Base-by-base conservation (phyloP, 2,329 filamentous ascomycete genomes). In the Fusarium vanettenii region DNA sequence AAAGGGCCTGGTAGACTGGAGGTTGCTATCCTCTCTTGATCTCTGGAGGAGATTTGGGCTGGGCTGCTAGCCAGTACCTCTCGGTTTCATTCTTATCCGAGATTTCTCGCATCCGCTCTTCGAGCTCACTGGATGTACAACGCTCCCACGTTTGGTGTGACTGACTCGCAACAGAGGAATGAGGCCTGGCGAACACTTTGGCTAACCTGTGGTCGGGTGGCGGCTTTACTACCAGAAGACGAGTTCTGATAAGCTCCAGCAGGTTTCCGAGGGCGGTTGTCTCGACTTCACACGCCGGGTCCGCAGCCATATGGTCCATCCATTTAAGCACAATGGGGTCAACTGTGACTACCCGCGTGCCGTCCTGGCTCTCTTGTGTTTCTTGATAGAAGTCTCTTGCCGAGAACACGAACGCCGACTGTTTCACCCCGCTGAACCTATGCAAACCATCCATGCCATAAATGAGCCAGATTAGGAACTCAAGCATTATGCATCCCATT, bases 181-280 rank as follows among this genome's bases (percentile, higher is more conserved):
- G 37, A 39, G 16, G 5, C 3, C 5, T 18, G 35, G 7, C 14
- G 18, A 6, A 8, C 37, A 8, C 37, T 43, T 1, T 3, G 39
- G 10, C 5, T 6, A 13, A 10, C 18, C 4, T 9, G 39, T 4
- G n/a, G 11, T 11, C 1, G 5, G 1, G 9, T 20, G 10, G 10
- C 2, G 2, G 5, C 10, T 43, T 11, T 43, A 20, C 10, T 3
- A 43, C 41, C 11, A 43, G 11, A 22, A 43, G 41, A 1, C 41
- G 41, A 43, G 41, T 22, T 14, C 11, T 43, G 41, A 43, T 43
- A 7, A 43, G n/a, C 0, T 43, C n/a, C n/a, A 43, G n/a, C n/a
- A 43, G 6, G 41, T 22, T 14, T 7, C 41, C 41, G 3, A 43
- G 41, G 2, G 41, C 41, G 2, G 41, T 43, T 14, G 11, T 14